Evolutionary conservation across 805 yeast species (phyloP), one percentile per base, ranked within the genome.

Genomic region (Candida methanosorbosa): DNA sequence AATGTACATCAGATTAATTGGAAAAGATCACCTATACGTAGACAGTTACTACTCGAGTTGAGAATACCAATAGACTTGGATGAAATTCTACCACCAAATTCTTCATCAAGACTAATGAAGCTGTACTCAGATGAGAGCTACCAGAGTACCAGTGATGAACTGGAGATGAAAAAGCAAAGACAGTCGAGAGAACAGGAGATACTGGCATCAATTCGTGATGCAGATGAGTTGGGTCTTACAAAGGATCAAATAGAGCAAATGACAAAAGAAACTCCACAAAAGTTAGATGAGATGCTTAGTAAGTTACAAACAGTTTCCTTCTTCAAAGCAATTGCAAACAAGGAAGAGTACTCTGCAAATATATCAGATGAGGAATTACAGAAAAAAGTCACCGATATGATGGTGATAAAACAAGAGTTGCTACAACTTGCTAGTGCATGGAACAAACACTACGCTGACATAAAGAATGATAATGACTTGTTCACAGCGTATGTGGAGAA

Each of bases 401-500:
- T 44, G 18, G 49, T 44, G 4, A 59, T 74, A 3, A 64, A 66
- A 34, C 50, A 40, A 9, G 48, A 65, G 23, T 49, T 72, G 12
- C 52, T 63, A 12, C 33, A 36, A 18, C 24, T 55, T 4, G 38
- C 48, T 1, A 38, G 52, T 15, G 60, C 71, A 9, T 78, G 88
- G 81, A 64, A 64, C 32, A 55, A 68, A 40, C 63, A 70, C 38
- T 62, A 70, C 32, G 52, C 54, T 24, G 75, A 68, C 8, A 57
- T 78, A 15, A 62, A 62, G 37, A 69, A 66, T 29, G 94, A 87
- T 53, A 81, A 83, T 47, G 72, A 70, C 23, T 74, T 88, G 13
- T 87, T 80, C 51, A 95, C 90, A 46, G 70, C 80, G 3, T 94
- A 92, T 44, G 87, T 92, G 28, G 95, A 86, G 50, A 87, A 85